Evolutionary conservation across 345 rosid species (phyloP).

Genomic region (Citrus glauca): DNA sequence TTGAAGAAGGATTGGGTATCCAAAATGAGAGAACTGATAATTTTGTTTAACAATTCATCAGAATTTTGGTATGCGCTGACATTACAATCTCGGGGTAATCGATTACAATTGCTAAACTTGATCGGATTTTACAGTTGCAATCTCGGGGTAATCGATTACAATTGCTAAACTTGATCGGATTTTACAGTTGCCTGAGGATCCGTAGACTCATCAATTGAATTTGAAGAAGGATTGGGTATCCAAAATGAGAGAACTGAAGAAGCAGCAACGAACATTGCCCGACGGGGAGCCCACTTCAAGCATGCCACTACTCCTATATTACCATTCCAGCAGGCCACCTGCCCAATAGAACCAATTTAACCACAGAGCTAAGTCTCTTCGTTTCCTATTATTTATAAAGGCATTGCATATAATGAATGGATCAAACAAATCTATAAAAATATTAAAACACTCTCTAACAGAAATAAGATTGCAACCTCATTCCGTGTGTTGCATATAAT

Average conservation of each 20-base stretch:
- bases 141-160: not conserved
- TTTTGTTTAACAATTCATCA: too few relatives aligned
- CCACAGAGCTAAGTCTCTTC: not conserved
- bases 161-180: slow-evolving; percentile 25
- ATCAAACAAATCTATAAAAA: not conserved
- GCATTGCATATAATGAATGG: not conserved
- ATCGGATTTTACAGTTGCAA: too few relatives aligned
- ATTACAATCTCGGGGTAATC: too few relatives aligned
- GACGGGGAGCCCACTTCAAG: slow-evolving; percentile 95
- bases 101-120: not conserved
- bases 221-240: slow-evolving; percentile 60
- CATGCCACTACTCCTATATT: slow-evolving; percentile 75
- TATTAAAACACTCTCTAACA: not conserved
- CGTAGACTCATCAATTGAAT: slow-evolving; percentile 26
- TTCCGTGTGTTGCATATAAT: slow-evolving; percentile 19
- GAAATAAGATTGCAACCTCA: slow-evolving; percentile 51
- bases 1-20: slow-evolving; percentile 60
- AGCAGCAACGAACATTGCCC: slow-evolving; percentile 88
- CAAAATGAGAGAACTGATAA: slow-evolving; percentile 83
- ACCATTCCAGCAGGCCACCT: slow-evolving; percentile 83
- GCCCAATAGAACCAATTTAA: slow-evolving; percentile 5
- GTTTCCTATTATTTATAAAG: not conserved
- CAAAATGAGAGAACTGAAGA: slow-evolving; percentile 82
- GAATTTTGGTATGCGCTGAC: too few relatives aligned
- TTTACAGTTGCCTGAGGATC: slow-evolving; percentile 20